Base-by-base conservation (phyloP, 768 basidiomycete genomes). In the Cyclocybe aegerita region DNA sequence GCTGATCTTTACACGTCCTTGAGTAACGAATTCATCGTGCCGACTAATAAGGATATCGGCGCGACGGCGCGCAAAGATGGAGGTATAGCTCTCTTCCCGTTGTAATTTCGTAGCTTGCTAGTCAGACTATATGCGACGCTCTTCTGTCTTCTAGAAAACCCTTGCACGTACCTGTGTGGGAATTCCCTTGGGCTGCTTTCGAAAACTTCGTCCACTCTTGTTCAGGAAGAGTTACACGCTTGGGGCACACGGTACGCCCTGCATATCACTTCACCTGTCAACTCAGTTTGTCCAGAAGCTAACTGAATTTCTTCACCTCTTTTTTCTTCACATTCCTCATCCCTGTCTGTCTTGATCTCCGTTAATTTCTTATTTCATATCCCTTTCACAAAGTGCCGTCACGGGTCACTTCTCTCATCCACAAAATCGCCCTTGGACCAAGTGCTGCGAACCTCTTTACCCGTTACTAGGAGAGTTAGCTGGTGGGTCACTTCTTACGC, bases 361-460 rank as follows among this genome's bases (percentile, higher is more conserved):
- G 17, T 53, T 48, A 33, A 39, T 42, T 52, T 51, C 54, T 46
- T 41, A 49, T 50, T 52, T 42, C 42, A 32, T 55, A 55, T 58
- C 48, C 48, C 47, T 34, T 49, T 49, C 51, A 46, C 52, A 50
- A 63, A 97, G 94, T 54, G 92, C 80, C 14, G 92, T 96, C 34
- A 77, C 83, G 31, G 96, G 91, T 6, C 96, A 99, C 69, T 94
- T 95, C 66, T 71, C 79, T 55, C 96, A 98, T 66, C 92, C 94
- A n/a, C 74, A 87, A 54, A 75, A 74, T 30, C 81, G 93, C 47
- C 84, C 85, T 48, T 99, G 96, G 96, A 82, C 85, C 64, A 75
- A 80, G 59, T 86, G 88, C 46, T 83, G 86, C 46, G 83, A 88
- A 58, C 76, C 77, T 46, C 80, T 93, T 43, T 83, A 82, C 9